A percentile compares a stretch with the other conserved stretches of the same genome.
Conservation (phyloP, 78 protist species). For the Protostelium mycophagum region DNA sequence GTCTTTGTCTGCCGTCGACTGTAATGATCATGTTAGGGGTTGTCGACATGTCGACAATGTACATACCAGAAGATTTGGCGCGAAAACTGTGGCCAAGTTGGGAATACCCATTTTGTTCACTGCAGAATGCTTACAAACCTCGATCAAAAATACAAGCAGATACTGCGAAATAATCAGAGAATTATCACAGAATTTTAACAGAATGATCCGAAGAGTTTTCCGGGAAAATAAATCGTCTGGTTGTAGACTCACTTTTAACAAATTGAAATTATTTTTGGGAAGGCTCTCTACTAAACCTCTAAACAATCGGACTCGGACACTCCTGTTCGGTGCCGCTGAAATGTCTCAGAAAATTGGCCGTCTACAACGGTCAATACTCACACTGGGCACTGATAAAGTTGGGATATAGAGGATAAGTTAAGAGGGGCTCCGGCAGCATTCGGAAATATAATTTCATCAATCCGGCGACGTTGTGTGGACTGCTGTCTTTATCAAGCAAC, state of each 20-base stretch:
- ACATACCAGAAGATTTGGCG: neutral
- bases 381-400: neutral
- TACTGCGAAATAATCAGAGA: neutral
- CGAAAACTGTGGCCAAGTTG: conserved; percentile 1
- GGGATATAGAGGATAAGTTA: neutral
- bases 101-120: neutral
- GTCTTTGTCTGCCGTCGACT: neutral
- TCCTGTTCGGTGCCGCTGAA: neutral
- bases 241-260: conserved; percentile 6
- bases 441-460: neutral
- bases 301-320: neutral
- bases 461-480: conserved; percentile 1
- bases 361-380: no score
- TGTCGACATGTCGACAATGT: neutral
- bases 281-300: neutral
- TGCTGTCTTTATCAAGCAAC: neutral
- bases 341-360: neutral
- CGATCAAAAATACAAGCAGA: neutral
- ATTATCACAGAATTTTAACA: conserved; percentile 17
- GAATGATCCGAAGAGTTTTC: no score
- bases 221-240: no score
- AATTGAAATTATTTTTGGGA: conserved; percentile 23
- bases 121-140: neutral
- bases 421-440: conserved; percentile 2
- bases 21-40: neutral